Conservation (phyloP, 768 basidiomycete genomes). For the Inosperma sp. region DNA sequence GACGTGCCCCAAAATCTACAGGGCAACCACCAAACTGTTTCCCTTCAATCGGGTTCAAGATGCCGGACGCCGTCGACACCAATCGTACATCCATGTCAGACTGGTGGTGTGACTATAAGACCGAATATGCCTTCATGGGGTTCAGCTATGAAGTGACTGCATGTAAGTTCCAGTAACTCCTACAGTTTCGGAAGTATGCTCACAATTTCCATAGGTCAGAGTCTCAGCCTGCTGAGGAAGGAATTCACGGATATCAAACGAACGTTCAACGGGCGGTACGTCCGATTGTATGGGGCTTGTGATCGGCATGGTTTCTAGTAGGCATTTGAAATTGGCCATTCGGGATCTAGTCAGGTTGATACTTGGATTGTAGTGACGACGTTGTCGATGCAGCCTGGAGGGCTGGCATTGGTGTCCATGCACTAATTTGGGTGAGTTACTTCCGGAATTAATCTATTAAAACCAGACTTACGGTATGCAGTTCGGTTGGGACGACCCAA, state of each 20-base stretch:
- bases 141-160: conserved; percentile 71
- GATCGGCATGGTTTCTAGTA: conserved; percentile 46
- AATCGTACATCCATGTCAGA: conserved; percentile 31
- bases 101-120: conserved; percentile 63
- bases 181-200: background rate
- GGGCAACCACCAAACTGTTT: conserved; percentile 33
- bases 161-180: conserved; percentile 37
- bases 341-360: background rate
- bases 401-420: conserved; percentile 66
- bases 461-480: conserved; percentile 17
- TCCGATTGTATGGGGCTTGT: conserved; percentile 52
- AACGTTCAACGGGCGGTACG: conserved; percentile 59
- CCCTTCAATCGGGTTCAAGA: conserved; percentile 44
- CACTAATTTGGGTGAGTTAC: conserved; percentile 58
- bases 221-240: conserved; percentile 38
- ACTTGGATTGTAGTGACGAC: conserved; percentile 37
- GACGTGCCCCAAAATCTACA: conserved; percentile 1
- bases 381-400: conserved; percentile 66
- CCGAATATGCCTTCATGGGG: conserved; percentile 73
- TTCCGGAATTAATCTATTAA: background rate
- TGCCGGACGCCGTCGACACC: conserved; percentile 47
- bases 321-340: conserved; percentile 12
- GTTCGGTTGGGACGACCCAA: conserved; percentile 46
- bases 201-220: conserved; percentile 47
- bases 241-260: conserved; percentile 60